Evolutionary conservation across 192 early-diverging fungal species (phyloP).

Genomic region (Umbelopsis sp.): DNA sequence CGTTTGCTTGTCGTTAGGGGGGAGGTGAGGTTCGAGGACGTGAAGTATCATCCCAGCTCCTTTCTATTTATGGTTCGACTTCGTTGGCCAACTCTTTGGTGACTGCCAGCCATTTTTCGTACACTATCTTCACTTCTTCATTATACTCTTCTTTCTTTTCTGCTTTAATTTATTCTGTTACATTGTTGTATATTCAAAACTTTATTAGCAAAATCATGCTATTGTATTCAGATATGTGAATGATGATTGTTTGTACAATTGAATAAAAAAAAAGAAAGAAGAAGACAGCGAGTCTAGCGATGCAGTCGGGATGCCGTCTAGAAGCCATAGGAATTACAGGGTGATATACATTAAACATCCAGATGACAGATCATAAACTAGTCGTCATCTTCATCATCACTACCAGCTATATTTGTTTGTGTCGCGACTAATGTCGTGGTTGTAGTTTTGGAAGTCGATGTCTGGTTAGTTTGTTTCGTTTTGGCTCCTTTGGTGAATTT

Average conservation of each 20-base stretch:
- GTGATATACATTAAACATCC: slow-evolving; percentile 7
- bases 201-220: not conserved
- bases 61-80: no score
- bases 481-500: not conserved
- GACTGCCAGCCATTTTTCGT: no score
- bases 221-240: not conserved
- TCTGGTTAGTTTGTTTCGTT: not conserved
- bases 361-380: not conserved
- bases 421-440: not conserved
- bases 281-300: no score
- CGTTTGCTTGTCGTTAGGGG: not conserved
- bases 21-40: no score
- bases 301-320: no score
- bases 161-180: no score
- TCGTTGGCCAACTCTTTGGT: no score
- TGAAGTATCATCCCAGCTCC: no score
- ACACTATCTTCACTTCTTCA: no score
- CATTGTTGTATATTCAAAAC: no score
- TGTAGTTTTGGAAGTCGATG: not conserved
- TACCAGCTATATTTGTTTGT: not conserved
- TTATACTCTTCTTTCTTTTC: no score
- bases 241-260: not conserved
- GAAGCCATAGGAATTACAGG: slow-evolving; percentile 8
- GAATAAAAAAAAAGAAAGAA: not conserved
- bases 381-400: not conserved